Evolutionary conservation across 2,329 filamentous ascomycete genomes (phyloP).

Genomic region (Dothideomycetes sp.): DNA sequence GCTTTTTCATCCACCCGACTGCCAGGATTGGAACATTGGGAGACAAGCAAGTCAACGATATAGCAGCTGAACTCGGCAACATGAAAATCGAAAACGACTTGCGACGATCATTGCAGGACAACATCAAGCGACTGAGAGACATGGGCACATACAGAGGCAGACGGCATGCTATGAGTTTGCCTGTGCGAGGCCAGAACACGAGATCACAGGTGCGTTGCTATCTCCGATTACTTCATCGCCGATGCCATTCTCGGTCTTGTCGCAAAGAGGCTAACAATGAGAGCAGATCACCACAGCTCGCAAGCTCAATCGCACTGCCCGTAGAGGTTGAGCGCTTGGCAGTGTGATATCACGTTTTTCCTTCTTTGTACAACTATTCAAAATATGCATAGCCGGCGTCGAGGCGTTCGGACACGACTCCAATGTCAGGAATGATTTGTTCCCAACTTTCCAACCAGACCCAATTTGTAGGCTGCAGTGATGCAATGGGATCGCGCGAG

Average conservation of each 20-base stretch:
- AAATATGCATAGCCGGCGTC: conserved; percentile 6
- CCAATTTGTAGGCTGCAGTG: not conserved
- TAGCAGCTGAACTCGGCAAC: conserved; percentile 74
- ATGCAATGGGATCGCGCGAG: not conserved
- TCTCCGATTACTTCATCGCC: conserved; percentile 3
- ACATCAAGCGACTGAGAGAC: conserved; percentile 76
- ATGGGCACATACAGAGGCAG: conserved; percentile 84
- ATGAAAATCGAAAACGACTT: conserved; percentile 95
- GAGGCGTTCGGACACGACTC: conserved; percentile 3
- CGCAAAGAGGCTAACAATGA: conserved; percentile 12
- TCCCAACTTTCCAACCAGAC: not conserved
- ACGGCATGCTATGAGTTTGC: conserved; percentile 84
- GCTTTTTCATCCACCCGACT: conserved; percentile 75
- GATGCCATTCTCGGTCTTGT: not conserved
- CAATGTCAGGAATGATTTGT: not conserved
- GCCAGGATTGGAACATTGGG: conserved; percentile 66
- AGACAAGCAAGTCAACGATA: conserved; percentile 64
- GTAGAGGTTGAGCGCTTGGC: conserved; percentile 32
- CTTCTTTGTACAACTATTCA: conserved; percentile 1
- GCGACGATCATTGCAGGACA: conserved; percentile 64
- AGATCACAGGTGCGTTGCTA: conserved; percentile 62
- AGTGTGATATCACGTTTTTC: not conserved
- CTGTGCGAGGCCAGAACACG: conserved; percentile 82
- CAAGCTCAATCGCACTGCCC: conserved; percentile 48
- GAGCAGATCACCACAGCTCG: conserved; percentile 47